A percentile compares a stretch with the other conserved stretches of the same genome.
Conservation (phyloP, 2,329 filamentous ascomycete genomes). For the Aspergillus viridinutans region DNA sequence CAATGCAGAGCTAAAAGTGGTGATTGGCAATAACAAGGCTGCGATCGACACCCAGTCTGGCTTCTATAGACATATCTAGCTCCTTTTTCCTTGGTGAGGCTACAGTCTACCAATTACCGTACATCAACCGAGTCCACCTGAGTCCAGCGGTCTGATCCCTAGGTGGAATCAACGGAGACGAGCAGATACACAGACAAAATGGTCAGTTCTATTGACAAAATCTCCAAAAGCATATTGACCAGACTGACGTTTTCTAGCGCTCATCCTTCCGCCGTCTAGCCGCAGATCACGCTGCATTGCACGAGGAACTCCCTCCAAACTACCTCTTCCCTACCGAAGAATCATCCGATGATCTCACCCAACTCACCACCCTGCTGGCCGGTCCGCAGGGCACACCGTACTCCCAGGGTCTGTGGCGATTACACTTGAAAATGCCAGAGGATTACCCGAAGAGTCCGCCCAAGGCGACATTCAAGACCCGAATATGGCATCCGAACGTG, state of each 20-base stretch:
- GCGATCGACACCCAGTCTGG: neutral
- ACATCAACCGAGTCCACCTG: neutral
- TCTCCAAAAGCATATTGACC: neutral
- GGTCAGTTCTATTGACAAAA: neutral
- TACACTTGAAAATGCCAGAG: conserved; percentile 57
- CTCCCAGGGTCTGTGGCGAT: conserved; percentile 53
- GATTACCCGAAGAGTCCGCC: conserved; percentile 49
- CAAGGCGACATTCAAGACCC: conserved; percentile 58
- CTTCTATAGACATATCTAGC: neutral
- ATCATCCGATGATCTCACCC: conserved; percentile 51
- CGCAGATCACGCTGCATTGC: conserved; percentile 55
- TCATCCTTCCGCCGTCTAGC: conserved; percentile 54
- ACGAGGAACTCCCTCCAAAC: conserved; percentile 56
- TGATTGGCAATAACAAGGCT: conserved; percentile 2
- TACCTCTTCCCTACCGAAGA: conserved; percentile 53
- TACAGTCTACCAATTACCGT: neutral
- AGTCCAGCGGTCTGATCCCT: neutral
- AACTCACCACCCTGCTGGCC: conserved; percentile 55
- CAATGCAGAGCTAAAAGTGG: neutral
- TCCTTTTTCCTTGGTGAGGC: neutral
- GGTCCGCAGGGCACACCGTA: conserved; percentile 60
- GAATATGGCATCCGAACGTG: conserved; percentile 63
- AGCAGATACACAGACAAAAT: conserved; percentile 4
- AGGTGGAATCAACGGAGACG: neutral
- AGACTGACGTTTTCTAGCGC: conserved; percentile 15